Percentiles rank a stretch among this genome's conserved stretches.
These are phyloP conservation scores for Clitopilus hobsonii DNA, from an alignment of 768 basidiomycete species.

Conservation along the genomic window DNA sequence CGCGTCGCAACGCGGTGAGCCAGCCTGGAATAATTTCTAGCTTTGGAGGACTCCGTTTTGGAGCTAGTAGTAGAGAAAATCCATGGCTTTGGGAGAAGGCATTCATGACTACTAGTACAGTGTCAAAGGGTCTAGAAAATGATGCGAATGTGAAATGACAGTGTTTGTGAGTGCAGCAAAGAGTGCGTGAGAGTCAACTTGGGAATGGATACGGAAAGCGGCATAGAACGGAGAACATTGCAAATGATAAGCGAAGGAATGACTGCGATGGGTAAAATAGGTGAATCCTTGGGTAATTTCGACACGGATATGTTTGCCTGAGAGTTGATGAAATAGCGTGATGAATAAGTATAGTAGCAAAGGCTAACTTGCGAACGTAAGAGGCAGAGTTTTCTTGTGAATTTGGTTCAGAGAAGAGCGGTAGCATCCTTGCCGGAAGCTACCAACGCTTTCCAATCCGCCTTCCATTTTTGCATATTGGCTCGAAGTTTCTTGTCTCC, in stretches of 20 bases:
- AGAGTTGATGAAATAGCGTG: not conserved
- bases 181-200: no score
- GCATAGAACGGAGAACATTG: not conserved
- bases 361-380: not conserved
- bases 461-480: constrained; percentile 73
- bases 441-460: constrained; percentile 74
- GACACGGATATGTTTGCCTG: no score
- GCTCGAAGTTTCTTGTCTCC: constrained; percentile 60
- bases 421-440: constrained; percentile 54
- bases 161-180: not conserved
- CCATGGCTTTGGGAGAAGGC: no score
- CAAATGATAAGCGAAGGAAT: not conserved
- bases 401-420: constrained; percentile 34
- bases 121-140: not conserved
- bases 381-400: no score
- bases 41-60: no score
- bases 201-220: not conserved
- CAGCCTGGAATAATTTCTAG: no score
- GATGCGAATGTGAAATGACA: not conserved
- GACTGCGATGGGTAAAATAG: not conserved
- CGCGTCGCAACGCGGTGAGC: no score
- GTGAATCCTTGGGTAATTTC: no score
- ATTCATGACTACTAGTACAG: not conserved
- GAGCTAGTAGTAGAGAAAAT: no score
- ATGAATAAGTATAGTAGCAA: not conserved